These are phyloP conservation scores for Graphium sp. DNA, from an alignment of 2,329 filamentous ascomycete species.

Conservation along the genomic window DNA sequence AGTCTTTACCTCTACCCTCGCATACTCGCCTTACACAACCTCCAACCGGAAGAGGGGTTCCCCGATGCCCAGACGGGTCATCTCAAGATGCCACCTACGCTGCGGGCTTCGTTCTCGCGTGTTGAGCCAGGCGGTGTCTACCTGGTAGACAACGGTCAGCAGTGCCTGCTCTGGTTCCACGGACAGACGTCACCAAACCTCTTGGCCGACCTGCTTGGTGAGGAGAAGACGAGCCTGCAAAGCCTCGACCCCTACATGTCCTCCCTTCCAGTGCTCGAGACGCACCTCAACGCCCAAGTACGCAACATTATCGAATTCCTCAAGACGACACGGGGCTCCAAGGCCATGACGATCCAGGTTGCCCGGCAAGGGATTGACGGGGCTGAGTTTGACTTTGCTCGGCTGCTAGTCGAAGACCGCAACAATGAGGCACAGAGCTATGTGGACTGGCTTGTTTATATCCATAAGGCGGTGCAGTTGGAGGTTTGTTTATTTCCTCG, in stretches of 20 bases:
- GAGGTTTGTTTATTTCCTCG: slow-evolving; percentile 39
- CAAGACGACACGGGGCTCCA: slow-evolving; percentile 62
- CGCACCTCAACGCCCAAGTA: slow-evolving; percentile 85
- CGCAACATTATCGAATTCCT: slow-evolving; percentile 87
- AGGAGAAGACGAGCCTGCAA: slow-evolving; percentile 40
- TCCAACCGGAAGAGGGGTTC: slow-evolving; percentile 78
- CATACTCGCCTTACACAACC: slow-evolving; percentile 81
- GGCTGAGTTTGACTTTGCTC: slow-evolving; percentile 90
- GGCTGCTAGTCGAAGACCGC: slow-evolving; percentile 78
- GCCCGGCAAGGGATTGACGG: slow-evolving; percentile 87
- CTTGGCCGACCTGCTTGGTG: slow-evolving; percentile 75
- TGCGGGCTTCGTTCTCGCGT: slow-evolving; percentile 71
- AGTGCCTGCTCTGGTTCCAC: slow-evolving; percentile 84
- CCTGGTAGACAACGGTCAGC: slow-evolving; percentile 87
- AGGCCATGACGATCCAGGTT: slow-evolving; percentile 76
- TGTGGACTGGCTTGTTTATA: slow-evolving; percentile 93
- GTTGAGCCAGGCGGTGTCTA: slow-evolving; percentile 91
- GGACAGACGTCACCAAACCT: slow-evolving; percentile 83
- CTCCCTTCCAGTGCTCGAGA: slow-evolving; percentile 68
- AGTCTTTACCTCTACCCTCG: slow-evolving; percentile 89
- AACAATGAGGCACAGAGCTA: slow-evolving; percentile 98
- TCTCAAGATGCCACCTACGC: slow-evolving; percentile 61
- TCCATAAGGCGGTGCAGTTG: slow-evolving; percentile 83
- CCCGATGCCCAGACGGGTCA: slow-evolving; percentile 76
- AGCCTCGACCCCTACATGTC: slow-evolving; percentile 68